phyloP scores from a whole-genome alignment of 108 stramenopile species.

The Bacterosira constricta region DNA sequence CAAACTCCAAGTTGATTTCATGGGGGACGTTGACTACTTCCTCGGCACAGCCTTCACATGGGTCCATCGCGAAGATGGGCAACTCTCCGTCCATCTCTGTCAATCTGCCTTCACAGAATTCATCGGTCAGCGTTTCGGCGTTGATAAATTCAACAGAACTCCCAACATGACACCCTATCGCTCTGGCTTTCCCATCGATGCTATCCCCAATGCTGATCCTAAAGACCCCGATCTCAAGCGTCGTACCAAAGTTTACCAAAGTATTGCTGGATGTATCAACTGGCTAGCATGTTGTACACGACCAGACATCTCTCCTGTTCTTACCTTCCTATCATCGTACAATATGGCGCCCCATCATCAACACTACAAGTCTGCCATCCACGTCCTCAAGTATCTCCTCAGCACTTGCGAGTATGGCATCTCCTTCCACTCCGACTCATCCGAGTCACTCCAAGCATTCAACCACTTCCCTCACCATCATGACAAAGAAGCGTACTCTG shows the following conservation, averaged over 20 bases:
- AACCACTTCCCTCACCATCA: background rate
- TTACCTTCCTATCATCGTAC: constrained; percentile 15
- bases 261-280: constrained; percentile 21
- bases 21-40: constrained; percentile 32
- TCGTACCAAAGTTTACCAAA: constrained; percentile 6
- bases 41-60: constrained; percentile 25
- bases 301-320: constrained; percentile 1
- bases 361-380: background rate
- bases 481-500: background rate
- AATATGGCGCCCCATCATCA: background rate
- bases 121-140: constrained; percentile 5
- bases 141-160: background rate
- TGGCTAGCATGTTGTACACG: constrained; percentile 18
- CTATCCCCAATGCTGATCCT: background rate
- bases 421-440: background rate
- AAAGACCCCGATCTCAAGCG: constrained; percentile 14
- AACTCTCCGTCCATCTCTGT: constrained; percentile 25
- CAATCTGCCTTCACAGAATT: constrained; percentile 30
- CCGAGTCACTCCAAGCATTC: background rate
- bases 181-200: constrained; percentile 30
- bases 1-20: constrained; percentile 3
- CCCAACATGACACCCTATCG: constrained; percentile 37
- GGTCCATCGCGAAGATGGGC: background rate
- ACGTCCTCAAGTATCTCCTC: constrained; percentile 18
- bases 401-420: constrained; percentile 9